Evolutionary conservation across 768 basidiomycete genomes (phyloP).

Genomic region (Calocybe indica): DNA sequence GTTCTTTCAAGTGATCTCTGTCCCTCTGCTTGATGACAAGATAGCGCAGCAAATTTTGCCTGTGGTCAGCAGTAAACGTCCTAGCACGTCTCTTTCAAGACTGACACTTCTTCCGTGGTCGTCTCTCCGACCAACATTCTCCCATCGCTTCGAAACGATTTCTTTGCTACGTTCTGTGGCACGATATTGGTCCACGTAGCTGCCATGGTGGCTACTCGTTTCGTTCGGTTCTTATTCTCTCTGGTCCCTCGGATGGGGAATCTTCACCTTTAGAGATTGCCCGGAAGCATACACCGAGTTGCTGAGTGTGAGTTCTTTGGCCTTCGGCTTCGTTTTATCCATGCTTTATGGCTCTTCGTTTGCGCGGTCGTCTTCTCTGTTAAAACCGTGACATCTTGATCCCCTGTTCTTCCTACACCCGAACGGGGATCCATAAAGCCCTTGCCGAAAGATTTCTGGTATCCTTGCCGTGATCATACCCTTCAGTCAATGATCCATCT

Average conservation of each 20-base stretch:
- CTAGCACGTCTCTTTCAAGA: not conserved
- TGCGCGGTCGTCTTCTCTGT: not conserved
- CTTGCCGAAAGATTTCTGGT: not conserved
- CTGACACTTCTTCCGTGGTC: no score
- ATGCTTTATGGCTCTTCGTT: slow-evolving; percentile 1
- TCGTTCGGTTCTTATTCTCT: slow-evolving; percentile 77
- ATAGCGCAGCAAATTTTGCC: slow-evolving; percentile 48
- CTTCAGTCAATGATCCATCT: no score
- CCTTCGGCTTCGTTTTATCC: slow-evolving; percentile 1
- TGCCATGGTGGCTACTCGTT: slow-evolving; percentile 81
- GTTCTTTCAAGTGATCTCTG: slow-evolving; percentile 45
- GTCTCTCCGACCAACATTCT: not conserved
- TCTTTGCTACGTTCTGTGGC: no score
- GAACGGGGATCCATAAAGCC: not conserved
- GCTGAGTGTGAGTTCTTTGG: slow-evolving; percentile 40
- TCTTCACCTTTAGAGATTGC: slow-evolving; percentile 70
- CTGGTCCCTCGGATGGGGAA: slow-evolving; percentile 69
- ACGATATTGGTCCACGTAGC: slow-evolving; percentile 26
- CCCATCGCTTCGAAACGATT: not conserved
- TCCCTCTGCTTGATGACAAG: slow-evolving; percentile 46
- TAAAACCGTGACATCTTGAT: not conserved
- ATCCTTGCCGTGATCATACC: no score
- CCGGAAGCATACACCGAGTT: slow-evolving; percentile 75
- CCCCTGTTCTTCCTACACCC: not conserved
- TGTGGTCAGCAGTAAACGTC: slow-evolving; percentile 41